These are phyloP conservation scores for Solanum hybrid DNA, from an alignment of 305 asterid genomes.

Conservation along the genomic window DNA sequence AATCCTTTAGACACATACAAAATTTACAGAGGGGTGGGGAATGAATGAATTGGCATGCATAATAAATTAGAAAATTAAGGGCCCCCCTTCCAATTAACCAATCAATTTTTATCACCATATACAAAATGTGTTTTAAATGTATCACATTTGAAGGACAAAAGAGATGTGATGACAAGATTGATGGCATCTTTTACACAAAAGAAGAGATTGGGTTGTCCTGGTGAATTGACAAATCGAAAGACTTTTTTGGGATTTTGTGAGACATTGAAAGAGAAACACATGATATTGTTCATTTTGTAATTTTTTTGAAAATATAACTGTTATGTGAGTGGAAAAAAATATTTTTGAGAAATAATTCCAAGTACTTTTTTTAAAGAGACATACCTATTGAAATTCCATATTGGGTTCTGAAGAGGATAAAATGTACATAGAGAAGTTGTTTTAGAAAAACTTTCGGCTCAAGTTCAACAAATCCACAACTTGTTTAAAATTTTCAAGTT, in stretches of 20 bases:
- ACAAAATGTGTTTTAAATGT: background rate
- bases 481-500: background rate
- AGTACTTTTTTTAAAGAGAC: too few species aligned
- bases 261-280: too few species aligned
- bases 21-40: background rate
- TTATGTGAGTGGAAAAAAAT: too few species aligned
- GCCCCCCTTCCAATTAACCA: background rate
- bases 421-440: too few species aligned
- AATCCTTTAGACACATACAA: background rate
- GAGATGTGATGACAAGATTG: background rate
- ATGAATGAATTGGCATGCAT: background rate
- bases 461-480: background rate
- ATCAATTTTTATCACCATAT: background rate
- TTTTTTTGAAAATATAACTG: too few species aligned
- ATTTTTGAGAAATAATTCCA: too few species aligned
- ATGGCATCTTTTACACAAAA: background rate
- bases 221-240: too few species aligned
- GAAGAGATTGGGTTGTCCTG: background rate
- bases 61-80: too few species aligned
- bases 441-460: background rate
- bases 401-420: accelerated
- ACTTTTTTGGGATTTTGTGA: too few species aligned
- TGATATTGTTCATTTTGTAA: too few species aligned
- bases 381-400: background rate
- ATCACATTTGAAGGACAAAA: background rate